Conservation (phyloP, 2,329 filamentous ascomycete genomes). For the Fusarium sp. region DNA sequence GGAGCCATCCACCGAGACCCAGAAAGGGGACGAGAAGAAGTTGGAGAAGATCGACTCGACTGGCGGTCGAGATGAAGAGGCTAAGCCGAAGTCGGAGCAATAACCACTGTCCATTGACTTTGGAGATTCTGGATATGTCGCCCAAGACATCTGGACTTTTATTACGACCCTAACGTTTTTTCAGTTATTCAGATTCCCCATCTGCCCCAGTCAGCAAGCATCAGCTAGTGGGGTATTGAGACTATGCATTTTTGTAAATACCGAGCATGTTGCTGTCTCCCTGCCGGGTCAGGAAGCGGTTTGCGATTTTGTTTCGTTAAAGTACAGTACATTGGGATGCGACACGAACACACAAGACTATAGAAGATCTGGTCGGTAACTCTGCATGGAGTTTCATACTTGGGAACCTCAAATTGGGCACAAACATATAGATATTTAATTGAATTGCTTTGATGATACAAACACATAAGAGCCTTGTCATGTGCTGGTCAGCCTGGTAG, state of each 20-base stretch:
- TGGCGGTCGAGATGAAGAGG: constrained; percentile 11
- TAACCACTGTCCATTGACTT: constrained; percentile 5
- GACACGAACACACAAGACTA: constrained; percentile 30
- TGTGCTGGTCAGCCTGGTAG: background rate
- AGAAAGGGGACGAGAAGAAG: constrained; percentile 25
- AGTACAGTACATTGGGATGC: constrained; percentile 31
- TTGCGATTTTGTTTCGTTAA: constrained; percentile 10
- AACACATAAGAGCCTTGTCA: background rate
- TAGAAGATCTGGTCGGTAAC: constrained; percentile 23
- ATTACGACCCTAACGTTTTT: constrained; percentile 16
- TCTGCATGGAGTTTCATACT: constrained; percentile 27
- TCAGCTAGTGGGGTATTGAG: constrained; percentile 16
- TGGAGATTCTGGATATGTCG: background rate
- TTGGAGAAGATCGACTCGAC: constrained; percentile 32
- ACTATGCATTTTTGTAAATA: constrained; percentile 35
- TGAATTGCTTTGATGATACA: constrained; percentile 10
- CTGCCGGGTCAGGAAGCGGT: constrained; percentile 31
- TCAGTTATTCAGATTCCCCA: constrained; percentile 21
- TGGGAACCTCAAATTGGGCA: constrained; percentile 28
- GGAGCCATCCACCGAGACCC: constrained; percentile 22
- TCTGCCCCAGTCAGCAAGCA: constrained; percentile 13
- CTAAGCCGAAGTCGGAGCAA: constrained; percentile 10
- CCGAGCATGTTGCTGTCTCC: constrained; percentile 22
- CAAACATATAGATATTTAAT: constrained; percentile 35
- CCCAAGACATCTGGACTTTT: constrained; percentile 17